Evolutionary conservation across 2,329 filamentous ascomycete species (phyloP), one percentile per base, ranked within the genome.

Genomic region (Calonectria naviculata): DNA sequence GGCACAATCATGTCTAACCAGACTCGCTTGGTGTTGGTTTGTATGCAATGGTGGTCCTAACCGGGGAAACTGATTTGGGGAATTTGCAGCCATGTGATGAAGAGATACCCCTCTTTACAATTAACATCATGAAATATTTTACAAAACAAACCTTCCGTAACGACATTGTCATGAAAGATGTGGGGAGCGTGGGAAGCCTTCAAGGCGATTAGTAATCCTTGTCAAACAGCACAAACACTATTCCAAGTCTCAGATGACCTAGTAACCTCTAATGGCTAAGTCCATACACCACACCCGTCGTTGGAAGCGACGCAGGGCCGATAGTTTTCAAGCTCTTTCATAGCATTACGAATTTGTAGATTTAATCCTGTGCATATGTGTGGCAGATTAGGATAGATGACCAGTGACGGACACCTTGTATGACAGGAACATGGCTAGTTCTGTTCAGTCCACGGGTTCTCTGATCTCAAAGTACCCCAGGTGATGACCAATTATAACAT

Each of bases 71-170:
- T 12, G 17, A 24, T 28, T n/a, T 10, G 67, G 34, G 47, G 36
- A 42, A 28, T 62, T 46, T 44, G 56, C 19, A 34, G n/a, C 34
- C 41, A 67, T 62, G 54, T 41, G 61, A 71, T 69, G 69, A 63
- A 46, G 58, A 77, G 73, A 78, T 78, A 78, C 76, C 76, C 76
- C 66, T 68, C 58, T 62, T 68, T 67, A 66, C 68, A 71, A 68
- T 64, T 41, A 54, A 66, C 36, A 47, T 38, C 21, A 60, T 64
- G 41, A 42, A 65, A 28, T 34, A 21, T 41, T 31, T 52, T 12
- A 34, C 52, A 12, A 9, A 12, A 36, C 9, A 12, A 12, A 36
- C 34, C 34, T 36, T 12, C 15, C 3, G 5, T 36, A 3, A 36
- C 6, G 31, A 36, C 15, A 12, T 12, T 9, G 10, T 36, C 3